phyloP scores from a whole-genome alignment of 306 rosid genomes.

The Dryas drummondii region DNA sequence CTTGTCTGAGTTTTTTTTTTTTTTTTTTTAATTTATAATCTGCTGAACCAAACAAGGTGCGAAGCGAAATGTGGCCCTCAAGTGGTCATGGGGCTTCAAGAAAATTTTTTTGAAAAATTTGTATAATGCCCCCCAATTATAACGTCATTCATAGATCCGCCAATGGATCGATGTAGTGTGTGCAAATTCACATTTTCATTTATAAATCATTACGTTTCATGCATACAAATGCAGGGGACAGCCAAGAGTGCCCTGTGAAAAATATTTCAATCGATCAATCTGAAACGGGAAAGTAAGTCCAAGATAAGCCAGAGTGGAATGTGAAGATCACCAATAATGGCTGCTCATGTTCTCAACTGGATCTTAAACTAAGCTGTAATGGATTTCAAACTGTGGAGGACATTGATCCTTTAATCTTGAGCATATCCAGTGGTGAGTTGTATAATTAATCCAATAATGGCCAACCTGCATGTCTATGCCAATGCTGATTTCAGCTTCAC shows the following conservation, averaged over 20 bases:
- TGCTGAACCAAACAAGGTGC: no score
- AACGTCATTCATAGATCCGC: no score
- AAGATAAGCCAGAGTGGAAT: constrained; percentile 29
- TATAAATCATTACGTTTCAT: no score
- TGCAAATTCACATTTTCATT: no score
- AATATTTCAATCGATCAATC: constrained; percentile 25
- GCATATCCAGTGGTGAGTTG: neutral
- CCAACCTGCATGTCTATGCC: constrained; percentile 20
- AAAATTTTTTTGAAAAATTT: no score
- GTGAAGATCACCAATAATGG: constrained; percentile 29
- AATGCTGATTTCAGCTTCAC: neutral
- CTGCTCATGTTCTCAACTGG: constrained; percentile 29
- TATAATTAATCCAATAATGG: constrained; percentile 40
- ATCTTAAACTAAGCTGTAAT: neutral
- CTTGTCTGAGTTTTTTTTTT: no score
- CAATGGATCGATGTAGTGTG: no score
- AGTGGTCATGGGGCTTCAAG: no score
- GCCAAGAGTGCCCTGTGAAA: constrained; percentile 11
- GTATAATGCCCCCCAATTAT: no score
- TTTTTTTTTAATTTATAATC: no score
- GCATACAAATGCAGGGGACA: constrained; percentile 15
- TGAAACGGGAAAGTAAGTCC: constrained; percentile 20
- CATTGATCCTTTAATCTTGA: constrained; percentile 31
- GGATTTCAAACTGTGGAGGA: neutral
- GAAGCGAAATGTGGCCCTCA: no score